Percentiles rank a stretch among this genome's conserved stretches.
These are phyloP conservation scores for Hygrophila difformis DNA, from an alignment of 257 asterid genomes.

Conservation along the genomic window DNA sequence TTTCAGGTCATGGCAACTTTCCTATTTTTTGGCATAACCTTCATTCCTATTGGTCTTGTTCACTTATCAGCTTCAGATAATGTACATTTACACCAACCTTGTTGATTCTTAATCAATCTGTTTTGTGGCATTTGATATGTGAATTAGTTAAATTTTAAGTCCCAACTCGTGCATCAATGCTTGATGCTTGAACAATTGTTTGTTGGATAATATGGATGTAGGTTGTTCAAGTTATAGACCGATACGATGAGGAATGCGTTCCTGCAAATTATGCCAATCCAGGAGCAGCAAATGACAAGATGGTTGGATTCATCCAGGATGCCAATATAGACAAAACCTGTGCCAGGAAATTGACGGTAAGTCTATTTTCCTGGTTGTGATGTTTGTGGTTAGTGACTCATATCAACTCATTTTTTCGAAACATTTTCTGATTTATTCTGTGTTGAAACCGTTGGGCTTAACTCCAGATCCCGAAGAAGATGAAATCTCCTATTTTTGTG, in stretches of 20 bases:
- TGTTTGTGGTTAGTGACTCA: neutral
- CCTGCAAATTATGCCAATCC: conserved; percentile 22
- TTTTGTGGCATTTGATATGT: too few relatives aligned
- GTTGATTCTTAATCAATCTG: neutral
- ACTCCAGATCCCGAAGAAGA: conserved; percentile 65
- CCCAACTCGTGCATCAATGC: neutral
- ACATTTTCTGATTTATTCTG: neutral
- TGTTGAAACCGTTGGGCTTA: neutral
- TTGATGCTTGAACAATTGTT: neutral
- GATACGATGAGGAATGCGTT: conserved; percentile 62
- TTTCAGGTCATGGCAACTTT: too few relatives aligned
- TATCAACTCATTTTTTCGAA: too few relatives aligned
- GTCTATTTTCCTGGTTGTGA: conserved; percentile 16
- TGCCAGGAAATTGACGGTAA: conserved; percentile 36
- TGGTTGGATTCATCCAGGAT: conserved; percentile 43
- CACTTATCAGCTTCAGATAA: conserved; percentile 62
- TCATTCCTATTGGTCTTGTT: conserved; percentile 77
- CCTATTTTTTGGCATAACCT: conserved; percentile 18
- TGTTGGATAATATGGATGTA: conserved; percentile 16
- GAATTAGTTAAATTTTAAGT: too few relatives aligned
- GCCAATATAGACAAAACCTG: conserved; percentile 67
- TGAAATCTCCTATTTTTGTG: conserved; percentile 63
- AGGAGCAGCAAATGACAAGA: conserved; percentile 27
- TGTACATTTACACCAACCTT: conserved; percentile 20
- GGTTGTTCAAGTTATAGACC: conserved; percentile 72